Percentiles rank a stretch among this genome's conserved stretches.
phyloP scores from a whole-genome alignment of 768 basidiomycete species.

The Russula sp. region DNA sequence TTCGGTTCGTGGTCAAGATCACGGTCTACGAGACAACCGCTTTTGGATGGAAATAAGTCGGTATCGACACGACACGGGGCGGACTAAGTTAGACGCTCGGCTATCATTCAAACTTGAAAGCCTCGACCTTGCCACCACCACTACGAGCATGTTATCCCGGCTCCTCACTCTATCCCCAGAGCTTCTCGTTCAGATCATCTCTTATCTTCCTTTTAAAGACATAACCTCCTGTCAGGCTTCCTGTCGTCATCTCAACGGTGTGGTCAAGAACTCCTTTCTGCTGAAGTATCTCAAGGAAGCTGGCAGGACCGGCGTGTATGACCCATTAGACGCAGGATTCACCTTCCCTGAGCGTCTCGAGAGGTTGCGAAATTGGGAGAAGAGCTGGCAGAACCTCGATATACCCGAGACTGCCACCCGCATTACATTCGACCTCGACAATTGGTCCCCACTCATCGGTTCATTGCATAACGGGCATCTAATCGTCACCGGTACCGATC shows the following conservation, averaged over 20 bases:
- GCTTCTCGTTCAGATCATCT: constrained; percentile 20
- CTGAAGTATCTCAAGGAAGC: constrained; percentile 18
- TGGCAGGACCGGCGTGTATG: constrained; percentile 19
- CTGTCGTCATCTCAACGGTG: constrained; percentile 14
- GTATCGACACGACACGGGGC: too few species aligned
- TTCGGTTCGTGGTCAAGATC: neutral
- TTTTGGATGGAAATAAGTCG: too few species aligned
- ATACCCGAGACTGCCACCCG: constrained; percentile 10
- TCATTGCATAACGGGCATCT: constrained; percentile 18
- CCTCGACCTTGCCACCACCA: neutral
- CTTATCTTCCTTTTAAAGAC: constrained; percentile 17
- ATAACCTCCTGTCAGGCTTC: constrained; percentile 19
- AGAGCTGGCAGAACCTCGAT: constrained; percentile 19
- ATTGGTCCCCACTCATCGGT: constrained; percentile 20
- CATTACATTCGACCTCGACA: constrained; percentile 18
- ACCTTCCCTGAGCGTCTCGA: constrained; percentile 20
- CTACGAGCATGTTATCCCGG: constrained; percentile 4
- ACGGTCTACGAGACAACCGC: too few species aligned
- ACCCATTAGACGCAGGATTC: constrained; percentile 10
- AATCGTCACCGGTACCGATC: constrained; percentile 15
- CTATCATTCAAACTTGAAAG: too few species aligned
- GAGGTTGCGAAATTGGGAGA: constrained; percentile 15
- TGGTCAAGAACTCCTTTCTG: constrained; percentile 19
- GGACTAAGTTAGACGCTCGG: too few species aligned
- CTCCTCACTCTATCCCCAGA: constrained; percentile 18